phyloP scores from a whole-genome alignment of 2,329 filamentous ascomycete genomes.

The Nectriaceae sp. region DNA sequence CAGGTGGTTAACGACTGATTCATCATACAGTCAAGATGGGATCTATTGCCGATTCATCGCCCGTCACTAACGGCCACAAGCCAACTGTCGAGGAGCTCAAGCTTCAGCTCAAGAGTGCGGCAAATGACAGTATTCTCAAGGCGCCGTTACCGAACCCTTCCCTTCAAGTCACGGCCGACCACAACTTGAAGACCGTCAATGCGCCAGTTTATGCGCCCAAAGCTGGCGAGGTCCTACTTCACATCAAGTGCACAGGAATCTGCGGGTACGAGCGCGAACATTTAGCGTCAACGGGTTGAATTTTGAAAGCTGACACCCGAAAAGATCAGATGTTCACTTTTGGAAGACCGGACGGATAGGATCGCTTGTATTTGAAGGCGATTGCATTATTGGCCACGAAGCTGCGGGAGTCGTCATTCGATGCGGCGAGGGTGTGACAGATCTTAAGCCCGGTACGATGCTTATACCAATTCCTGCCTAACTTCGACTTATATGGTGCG shows the following conservation, averaged over 20 bases:
- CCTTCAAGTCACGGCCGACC: constrained; percentile 56
- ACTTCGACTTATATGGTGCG: constrained; percentile 5
- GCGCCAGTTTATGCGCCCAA: constrained; percentile 57
- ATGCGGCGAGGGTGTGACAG: constrained; percentile 55
- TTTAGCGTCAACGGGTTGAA: background rate
- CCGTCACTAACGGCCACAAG: constrained; percentile 10
- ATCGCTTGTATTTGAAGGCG: constrained; percentile 59
- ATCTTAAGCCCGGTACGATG: constrained; percentile 46
- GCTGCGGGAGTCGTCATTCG: constrained; percentile 61
- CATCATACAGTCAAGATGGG: constrained; percentile 19
- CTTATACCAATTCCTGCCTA: too few relatives aligned
- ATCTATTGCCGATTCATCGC: constrained; percentile 20
- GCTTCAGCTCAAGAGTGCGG: constrained; percentile 13
- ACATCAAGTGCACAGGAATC: constrained; percentile 64
- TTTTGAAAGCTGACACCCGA: constrained; percentile 1
- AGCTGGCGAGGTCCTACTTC: constrained; percentile 57
- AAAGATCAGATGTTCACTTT: constrained; percentile 67
- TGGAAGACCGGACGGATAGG: constrained; percentile 68
- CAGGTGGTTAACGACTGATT: too few relatives aligned
- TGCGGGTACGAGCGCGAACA: constrained; percentile 50
- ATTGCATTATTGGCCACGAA: constrained; percentile 68
- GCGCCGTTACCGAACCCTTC: constrained; percentile 35
- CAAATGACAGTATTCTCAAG: constrained; percentile 15
- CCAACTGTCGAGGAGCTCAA: constrained; percentile 17
- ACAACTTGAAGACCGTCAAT: constrained; percentile 57